Evolutionary conservation across 306 rosid species (phyloP).

Genomic region (Rosa lucieae): DNA sequence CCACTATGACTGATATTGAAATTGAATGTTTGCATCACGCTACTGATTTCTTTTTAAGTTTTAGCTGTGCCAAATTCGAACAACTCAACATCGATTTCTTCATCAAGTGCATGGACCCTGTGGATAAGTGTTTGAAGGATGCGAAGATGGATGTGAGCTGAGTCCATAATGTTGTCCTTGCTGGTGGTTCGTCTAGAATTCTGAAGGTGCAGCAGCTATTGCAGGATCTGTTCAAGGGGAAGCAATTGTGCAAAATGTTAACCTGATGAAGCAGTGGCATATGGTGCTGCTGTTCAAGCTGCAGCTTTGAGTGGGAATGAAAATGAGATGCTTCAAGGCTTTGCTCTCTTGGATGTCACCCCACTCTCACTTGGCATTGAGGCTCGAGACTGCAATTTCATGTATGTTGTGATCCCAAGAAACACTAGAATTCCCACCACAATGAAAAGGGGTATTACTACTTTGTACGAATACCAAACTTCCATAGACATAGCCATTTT

Average conservation of each 20-base stretch:
- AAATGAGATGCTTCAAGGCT: neutral
- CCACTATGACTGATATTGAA: no score
- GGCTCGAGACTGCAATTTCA: neutral
- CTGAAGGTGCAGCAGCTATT: neutral
- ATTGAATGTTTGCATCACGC: no score
- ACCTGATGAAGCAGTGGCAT: neutral
- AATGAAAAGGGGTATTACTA: neutral
- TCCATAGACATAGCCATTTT: neutral
- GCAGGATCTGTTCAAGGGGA: neutral
- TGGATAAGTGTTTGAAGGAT: neutral
- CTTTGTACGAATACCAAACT: neutral
- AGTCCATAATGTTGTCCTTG: neutral
- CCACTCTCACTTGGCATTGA: conserved; percentile 5
- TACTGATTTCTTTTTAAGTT: no score
- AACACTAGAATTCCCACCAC: neutral
- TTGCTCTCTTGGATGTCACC: neutral
- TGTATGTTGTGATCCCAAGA: neutral
- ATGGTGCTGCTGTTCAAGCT: neutral
- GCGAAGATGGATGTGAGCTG: neutral
- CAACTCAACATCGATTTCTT: neutral
- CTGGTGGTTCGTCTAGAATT: conserved; percentile 10
- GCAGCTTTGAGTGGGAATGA: neutral
- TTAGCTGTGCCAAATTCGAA: neutral
- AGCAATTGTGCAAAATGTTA: neutral
- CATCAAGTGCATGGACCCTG: neutral